Percentiles rank a stretch among this genome's conserved stretches.
Evolutionary conservation across 192 early-diverging fungal genomes (phyloP).

Genomic region (Coemansia erecta): DNA sequence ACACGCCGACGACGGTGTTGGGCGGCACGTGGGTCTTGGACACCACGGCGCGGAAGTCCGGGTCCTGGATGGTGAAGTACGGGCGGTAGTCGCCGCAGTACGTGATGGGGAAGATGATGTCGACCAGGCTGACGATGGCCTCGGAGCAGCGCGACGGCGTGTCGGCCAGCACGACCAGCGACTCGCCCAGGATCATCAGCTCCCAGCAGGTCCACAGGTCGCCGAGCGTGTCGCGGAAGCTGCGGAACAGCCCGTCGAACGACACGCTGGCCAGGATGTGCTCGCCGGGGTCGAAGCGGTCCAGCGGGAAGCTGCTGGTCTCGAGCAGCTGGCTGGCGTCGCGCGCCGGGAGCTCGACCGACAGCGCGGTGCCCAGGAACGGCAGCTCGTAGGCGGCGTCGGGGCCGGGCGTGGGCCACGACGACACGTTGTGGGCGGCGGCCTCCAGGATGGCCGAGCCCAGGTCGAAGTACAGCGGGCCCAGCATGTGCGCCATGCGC

Average conservation of each 20-base stretch:
- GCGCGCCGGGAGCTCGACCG: conserved; percentile 65
- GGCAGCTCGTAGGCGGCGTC: conserved; percentile 69
- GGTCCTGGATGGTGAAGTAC: conserved; percentile 96
- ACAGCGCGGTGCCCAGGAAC: conserved; percentile 66
- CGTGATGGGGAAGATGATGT: conserved; percentile 91
- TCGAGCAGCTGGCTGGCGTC: conserved; percentile 70
- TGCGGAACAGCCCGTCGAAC: conserved; percentile 68
- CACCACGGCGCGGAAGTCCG: conserved; percentile 72
- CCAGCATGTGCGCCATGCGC: conserved; percentile 67
- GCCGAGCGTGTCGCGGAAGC: conserved; percentile 75
- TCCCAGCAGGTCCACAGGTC: conserved; percentile 93
- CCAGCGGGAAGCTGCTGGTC: conserved; percentile 68
- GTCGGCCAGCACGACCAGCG: conserved; percentile 84
- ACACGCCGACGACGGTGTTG: conserved; percentile 87
- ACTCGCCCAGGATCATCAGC: conserved; percentile 87
- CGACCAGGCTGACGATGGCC: conserved; percentile 77
- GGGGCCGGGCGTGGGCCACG: conserved; percentile 60
- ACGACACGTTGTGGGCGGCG: conserved; percentile 72
- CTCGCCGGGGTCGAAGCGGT: conserved; percentile 61
- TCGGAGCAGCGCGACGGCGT: conserved; percentile 86
- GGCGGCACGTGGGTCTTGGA: conserved; percentile 64
- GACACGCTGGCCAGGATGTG: conserved; percentile 72
- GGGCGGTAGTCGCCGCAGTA: conserved; percentile 97
- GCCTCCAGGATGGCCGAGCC: conserved; percentile 74
- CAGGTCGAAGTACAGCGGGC: conserved; percentile 80